Conservation (phyloP, 208 protist species). For the Trypanosoma boissoni region DNA sequence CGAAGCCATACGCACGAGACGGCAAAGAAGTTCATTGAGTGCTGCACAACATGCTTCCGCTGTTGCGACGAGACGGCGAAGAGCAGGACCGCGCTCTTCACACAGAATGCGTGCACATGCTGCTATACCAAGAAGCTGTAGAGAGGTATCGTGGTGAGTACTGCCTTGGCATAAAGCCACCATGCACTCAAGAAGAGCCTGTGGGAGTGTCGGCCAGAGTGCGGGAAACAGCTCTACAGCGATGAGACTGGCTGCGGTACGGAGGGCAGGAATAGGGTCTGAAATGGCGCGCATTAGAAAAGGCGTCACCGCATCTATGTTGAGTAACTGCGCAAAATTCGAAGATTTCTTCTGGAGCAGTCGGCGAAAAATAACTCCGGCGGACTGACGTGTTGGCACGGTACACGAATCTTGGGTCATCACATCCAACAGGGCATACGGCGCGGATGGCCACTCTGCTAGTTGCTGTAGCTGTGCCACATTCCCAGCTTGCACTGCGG, state of each 20-base stretch:
- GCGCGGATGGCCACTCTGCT: slow-evolving; percentile 18
- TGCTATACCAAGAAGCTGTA: slow-evolving; percentile 10
- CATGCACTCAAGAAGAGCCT: slow-evolving; percentile 3
- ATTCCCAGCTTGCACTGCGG: slow-evolving; percentile 28
- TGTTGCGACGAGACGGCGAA: not conserved
- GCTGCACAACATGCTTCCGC: slow-evolving; percentile 1
- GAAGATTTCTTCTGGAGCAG: slow-evolving; percentile 16
- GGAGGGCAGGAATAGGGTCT: slow-evolving; percentile 10
- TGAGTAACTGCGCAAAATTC: not conserved
- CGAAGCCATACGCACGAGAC: slow-evolving; percentile 5
- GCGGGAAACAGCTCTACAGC: slow-evolving; percentile 7
- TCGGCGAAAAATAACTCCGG: slow-evolving; percentile 16
- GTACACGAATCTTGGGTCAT: slow-evolving; percentile 12
- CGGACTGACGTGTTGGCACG: slow-evolving; percentile 4
- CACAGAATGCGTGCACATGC: slow-evolving; percentile 20
- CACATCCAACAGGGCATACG: slow-evolving; percentile 22
- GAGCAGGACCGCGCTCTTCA: slow-evolving; percentile 10
- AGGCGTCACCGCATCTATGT: slow-evolving; percentile 1
- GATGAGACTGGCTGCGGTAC: slow-evolving; percentile 13
- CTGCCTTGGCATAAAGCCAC: slow-evolving; percentile 6
- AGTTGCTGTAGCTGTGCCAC: slow-evolving; percentile 30
- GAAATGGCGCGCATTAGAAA: slow-evolving; percentile 7
- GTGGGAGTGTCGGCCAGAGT: slow-evolving; percentile 1
- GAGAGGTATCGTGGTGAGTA: not conserved
- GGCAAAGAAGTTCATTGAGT: slow-evolving; percentile 1